A percentile compares a stretch with the other conserved stretches of the same genome.
These are phyloP conservation scores for Fragosphaeria purpurea DNA, from an alignment of 2,329 filamentous ascomycete genomes.

Conservation along the genomic window DNA sequence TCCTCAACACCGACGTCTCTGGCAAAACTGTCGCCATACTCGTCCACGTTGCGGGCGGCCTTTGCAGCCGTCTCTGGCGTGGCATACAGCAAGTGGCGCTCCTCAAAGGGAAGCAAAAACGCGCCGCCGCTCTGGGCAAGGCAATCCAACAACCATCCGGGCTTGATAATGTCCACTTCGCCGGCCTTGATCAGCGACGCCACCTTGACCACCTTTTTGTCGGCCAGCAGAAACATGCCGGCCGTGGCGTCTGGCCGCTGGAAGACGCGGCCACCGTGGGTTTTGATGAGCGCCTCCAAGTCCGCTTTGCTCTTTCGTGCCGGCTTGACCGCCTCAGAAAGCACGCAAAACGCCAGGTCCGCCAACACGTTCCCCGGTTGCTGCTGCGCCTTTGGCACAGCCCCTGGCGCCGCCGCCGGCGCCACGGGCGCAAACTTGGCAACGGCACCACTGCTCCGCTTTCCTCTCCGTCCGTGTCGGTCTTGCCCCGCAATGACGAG, in stretches of 20 bases:
- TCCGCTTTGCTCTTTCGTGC: constrained; percentile 67
- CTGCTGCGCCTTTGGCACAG: neutral
- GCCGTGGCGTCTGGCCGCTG: constrained; percentile 58
- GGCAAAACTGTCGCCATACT: constrained; percentile 73
- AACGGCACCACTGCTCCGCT: constrained; percentile 11
- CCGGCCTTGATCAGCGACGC: constrained; percentile 67
- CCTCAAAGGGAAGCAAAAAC: constrained; percentile 53
- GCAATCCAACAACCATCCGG: constrained; percentile 77
- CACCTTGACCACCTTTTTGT: constrained; percentile 72
- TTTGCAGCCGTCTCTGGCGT: constrained; percentile 43
- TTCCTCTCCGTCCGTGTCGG: constrained; percentile 13
- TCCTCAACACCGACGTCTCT: constrained; percentile 41
- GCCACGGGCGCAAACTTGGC: constrained; percentile 27
- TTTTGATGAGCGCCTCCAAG: constrained; percentile 71
- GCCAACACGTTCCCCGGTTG: constrained; percentile 52
- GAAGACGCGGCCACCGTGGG: constrained; percentile 69
- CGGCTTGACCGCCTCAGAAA: constrained; percentile 64
- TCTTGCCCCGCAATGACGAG: constrained; percentile 63
- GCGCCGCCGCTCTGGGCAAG: constrained; percentile 46
- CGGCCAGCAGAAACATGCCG: constrained; percentile 63
- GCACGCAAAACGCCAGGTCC: constrained; percentile 67
- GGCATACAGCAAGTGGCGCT: constrained; percentile 61
- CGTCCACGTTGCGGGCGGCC: constrained; percentile 57
- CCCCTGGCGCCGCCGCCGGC: neutral
- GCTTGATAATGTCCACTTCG: constrained; percentile 61